These are phyloP conservation scores for Alternaria angustiovoidea DNA, from an alignment of 2,329 filamentous ascomycete genomes.

Conservation along the genomic window DNA sequence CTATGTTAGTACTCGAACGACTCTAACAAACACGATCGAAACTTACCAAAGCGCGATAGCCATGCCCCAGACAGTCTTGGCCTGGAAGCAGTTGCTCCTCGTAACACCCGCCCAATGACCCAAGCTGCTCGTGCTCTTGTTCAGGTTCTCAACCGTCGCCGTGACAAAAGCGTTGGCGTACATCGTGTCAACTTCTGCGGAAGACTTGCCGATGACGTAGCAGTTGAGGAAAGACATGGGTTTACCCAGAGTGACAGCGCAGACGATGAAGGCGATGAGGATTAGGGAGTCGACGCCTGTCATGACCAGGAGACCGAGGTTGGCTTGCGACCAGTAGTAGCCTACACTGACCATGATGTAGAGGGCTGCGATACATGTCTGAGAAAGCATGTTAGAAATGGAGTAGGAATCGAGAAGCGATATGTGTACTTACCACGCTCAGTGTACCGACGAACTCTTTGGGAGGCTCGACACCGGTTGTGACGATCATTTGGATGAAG, in stretches of 20 bases:
- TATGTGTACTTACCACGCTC: constrained; percentile 70
- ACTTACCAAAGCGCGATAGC: constrained; percentile 77
- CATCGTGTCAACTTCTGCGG: constrained; percentile 54
- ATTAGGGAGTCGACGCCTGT: constrained; percentile 72
- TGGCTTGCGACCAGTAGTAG: constrained; percentile 81
- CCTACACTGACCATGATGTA: constrained; percentile 76
- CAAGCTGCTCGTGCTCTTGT: constrained; percentile 59
- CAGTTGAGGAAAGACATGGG: constrained; percentile 83
- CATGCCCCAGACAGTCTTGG: constrained; percentile 88
- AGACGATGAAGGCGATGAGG: constrained; percentile 78
- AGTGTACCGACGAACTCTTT: constrained; percentile 79
- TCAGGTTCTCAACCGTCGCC: constrained; percentile 61
- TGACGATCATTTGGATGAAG: constrained; percentile 80
- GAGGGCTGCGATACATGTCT: constrained; percentile 80
- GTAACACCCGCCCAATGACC: constrained; percentile 67
- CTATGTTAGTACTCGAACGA: constrained; percentile 15
- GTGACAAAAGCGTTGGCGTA: constrained; percentile 64
- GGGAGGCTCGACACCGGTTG: constrained; percentile 70
- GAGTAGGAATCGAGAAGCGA: background rate
- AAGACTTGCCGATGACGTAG: constrained; percentile 60
- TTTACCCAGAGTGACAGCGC: constrained; percentile 79
- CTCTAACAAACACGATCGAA: accelerated
- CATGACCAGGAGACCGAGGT: constrained; percentile 77
- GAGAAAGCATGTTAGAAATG: constrained; percentile 20
- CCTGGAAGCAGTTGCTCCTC: constrained; percentile 74